These are phyloP conservation scores for Corchorus capsularis DNA, from an alignment of 345 rosid species.

Conservation along the genomic window DNA sequence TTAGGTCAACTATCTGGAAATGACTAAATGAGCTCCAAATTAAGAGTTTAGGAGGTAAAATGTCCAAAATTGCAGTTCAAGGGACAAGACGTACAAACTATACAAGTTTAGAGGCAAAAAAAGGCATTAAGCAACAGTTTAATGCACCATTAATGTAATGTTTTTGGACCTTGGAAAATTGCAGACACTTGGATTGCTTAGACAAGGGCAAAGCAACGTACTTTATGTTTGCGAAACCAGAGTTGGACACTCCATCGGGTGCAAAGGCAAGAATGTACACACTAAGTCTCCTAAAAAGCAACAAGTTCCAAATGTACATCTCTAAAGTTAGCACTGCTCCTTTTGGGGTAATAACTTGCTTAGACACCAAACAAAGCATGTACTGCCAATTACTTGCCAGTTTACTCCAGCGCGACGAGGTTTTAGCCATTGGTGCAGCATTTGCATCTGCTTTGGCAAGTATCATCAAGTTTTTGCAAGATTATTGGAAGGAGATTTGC, in stretches of 20 bases:
- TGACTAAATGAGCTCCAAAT: no score
- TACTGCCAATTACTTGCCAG: slow-evolving; percentile 69
- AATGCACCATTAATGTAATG: neutral
- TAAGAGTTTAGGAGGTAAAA: no score
- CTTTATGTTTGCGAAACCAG: slow-evolving; percentile 51
- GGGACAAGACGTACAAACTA: no score
- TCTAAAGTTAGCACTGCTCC: slow-evolving; percentile 54
- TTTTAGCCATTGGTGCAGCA: slow-evolving; percentile 39
- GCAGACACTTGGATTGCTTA: slow-evolving; percentile 53
- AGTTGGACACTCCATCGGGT: slow-evolving; percentile 54
- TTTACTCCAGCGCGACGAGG: slow-evolving; percentile 48
- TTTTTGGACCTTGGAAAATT: neutral
- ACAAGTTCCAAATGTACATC: slow-evolving; percentile 40
- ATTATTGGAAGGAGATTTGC: slow-evolving; percentile 56
- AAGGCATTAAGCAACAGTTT: no score
- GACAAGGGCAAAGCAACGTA: slow-evolving; percentile 61
- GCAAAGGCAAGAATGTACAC: slow-evolving; percentile 52
- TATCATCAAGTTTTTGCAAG: slow-evolving; percentile 56
- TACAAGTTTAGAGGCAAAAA: no score
- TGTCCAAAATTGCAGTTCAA: no score
- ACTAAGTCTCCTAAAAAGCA: slow-evolving; percentile 56
- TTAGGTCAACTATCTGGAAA: no score
- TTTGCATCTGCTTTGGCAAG: slow-evolving; percentile 53
- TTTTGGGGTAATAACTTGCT: slow-evolving; percentile 52
- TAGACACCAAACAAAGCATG: slow-evolving; percentile 62